Evolutionary conservation across 441 rosid species (phyloP), one percentile per base, ranked within the genome.

Genomic region (Aleurites moluccanus): DNA sequence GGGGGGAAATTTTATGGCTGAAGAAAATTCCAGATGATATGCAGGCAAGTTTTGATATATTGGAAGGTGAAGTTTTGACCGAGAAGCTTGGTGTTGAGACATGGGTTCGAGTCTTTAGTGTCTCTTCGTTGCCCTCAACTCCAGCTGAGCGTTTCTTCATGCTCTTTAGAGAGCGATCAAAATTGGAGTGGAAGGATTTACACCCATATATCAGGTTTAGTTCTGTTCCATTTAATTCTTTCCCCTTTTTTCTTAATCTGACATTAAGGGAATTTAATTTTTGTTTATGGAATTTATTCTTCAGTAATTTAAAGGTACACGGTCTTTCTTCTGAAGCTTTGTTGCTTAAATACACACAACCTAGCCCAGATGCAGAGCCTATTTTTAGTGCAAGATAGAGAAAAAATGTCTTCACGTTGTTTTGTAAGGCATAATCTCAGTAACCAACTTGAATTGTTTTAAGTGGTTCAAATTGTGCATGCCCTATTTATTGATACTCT

Each of bases 101-200:
- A 23, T 88, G 91, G 96, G 83, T 91, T 76, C 88, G 77, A 67
- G 84, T 79, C 35, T 91, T 89, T 56, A 91, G 96, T 2, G 89
- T 87, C 7, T 85, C 88, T 14, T 89, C 89, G 9, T 77, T 95
- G 80, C 94, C 98, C 1, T 87, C 83, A 28, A 83, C 85, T 71
- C 98, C 99, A 45, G 82, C 91, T 16, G 93, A 91, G 68, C 84
- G 97, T 11, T 95, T 95, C 70, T 62, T 86, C 0, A 65, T 81
- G 67, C 89, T 95, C 30, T 93, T 95, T 77, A 87, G 76, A 70
- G 92, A 90, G 75, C 86, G 92, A 66, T 49, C 89, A 40, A 93
- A 83, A 83, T 93, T 98, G 99, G 97, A 88, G 53, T 83, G 91
- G 95, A 91, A 89, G 83, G 98, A 95, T 78, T 84, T 95, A 52